phyloP scores from a whole-genome alignment of 2,329 filamentous ascomycete species.

The Fusarium redolens region DNA sequence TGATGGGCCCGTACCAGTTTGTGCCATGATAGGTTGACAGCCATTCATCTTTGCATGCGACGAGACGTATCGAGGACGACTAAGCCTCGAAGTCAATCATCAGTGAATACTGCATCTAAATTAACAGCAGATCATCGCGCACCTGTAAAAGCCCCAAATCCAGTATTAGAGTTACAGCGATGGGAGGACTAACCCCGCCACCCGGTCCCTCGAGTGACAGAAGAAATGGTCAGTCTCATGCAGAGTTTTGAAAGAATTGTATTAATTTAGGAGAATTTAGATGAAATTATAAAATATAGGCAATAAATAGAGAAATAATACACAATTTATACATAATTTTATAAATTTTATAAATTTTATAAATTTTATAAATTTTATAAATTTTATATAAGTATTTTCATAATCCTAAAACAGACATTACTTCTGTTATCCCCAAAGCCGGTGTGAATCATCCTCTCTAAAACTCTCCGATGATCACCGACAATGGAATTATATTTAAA shows the following conservation, averaged over 20 bases:
- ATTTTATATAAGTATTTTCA: accelerated
- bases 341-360: too few relatives aligned
- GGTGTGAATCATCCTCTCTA: neutral
- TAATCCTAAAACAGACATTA: neutral
- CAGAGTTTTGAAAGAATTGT: neutral
- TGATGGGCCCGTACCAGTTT: neutral
- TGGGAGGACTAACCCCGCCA: neutral
- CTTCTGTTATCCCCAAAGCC: neutral
- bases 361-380: neutral
- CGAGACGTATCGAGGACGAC: neutral
- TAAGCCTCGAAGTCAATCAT: neutral
- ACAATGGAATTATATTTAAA: neutral
- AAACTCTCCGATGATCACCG: neutral
- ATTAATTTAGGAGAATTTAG: neutral
- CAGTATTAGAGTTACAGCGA: neutral
- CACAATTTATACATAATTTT: too few relatives aligned
- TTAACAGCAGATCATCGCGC: neutral
- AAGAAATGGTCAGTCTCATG: neutral
- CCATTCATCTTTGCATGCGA: neutral
- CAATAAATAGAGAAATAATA: too few relatives aligned
- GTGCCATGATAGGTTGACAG: neutral
- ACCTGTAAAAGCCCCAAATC: neutral
- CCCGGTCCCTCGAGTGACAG: neutral
- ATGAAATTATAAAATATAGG: too few relatives aligned
- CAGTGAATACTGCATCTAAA: neutral